Evolutionary conservation across 306 rosid species (phyloP), one percentile per base, ranked within the genome.

Genomic region (Coriaria nepalensis): DNA sequence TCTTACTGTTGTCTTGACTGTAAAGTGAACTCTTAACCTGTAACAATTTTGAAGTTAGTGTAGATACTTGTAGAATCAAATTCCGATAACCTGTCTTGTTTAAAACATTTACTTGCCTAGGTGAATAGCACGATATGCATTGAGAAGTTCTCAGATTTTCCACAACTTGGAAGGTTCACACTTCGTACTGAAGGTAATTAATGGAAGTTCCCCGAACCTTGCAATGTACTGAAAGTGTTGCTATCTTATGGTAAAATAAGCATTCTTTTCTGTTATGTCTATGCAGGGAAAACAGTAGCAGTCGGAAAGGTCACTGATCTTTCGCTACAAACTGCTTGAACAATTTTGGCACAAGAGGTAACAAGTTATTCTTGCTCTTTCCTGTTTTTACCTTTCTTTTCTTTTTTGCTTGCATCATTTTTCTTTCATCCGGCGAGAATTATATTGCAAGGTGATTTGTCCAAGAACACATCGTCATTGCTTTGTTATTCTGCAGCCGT

Each of bases 101-200:
- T 7, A 33, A 54, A 33, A 41, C 9, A 29, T 15, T 58, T 32
- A 62, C 52, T 43, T 44, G 48, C 49, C 14, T 73, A 92, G 98
- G 98, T 82, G 59, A 72, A 12, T 52, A 92, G 60, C 65, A 0
- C 35, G 42, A 85, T 92, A 60, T 85, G 98, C 61, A 3, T 85
- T 10, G 98, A 92, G 74, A 82, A 73, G 65, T 92, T 92, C 42
- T 14, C 88, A 9, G 78, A 79, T 47, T 70, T 77, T 61, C 83
- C 94, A 2, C 98, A 92, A 60, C 94, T 92, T 10, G 98, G 98
- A 68, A 77, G 98, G 71, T 92, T 92, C 55, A 92, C 98, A 40
- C 96, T 92, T 63, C 98, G 98, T 13, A 85, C 87, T 36, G 98
- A 92, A 75, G 98, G 98, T 92, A 55, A 66, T 42, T 37, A 35